Conservation (phyloP, 345 rosid genomes). For the Eucalyptus melliodora region DNA sequence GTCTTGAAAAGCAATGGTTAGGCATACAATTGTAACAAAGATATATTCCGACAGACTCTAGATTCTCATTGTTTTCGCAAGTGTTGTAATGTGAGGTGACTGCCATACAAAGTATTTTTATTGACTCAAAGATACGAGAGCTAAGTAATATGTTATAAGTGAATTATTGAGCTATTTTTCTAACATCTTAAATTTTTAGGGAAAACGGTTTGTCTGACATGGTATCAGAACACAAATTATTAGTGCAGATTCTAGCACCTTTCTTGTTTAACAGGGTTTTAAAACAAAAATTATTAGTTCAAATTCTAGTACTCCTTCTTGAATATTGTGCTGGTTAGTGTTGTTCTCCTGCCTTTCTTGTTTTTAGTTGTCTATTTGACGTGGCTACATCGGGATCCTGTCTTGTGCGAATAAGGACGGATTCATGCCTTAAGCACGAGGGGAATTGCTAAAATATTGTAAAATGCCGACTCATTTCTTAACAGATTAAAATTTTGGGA, state of each 20-base stretch:
- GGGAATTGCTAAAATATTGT: too few species aligned
- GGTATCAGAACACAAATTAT: neutral
- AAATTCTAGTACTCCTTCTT: neutral
- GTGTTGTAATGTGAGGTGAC: neutral
- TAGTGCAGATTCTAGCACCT: too few species aligned
- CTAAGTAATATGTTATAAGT: neutral
- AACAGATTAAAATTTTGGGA: neutral
- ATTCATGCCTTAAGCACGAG: neutral
- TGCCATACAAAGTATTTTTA: neutral
- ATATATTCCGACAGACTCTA: neutral
- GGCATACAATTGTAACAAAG: neutral
- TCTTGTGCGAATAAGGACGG: neutral
- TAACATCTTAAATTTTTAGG: too few species aligned
- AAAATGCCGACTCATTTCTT: neutral
- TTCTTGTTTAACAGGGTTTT: neutral
- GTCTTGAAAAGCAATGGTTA: neutral
- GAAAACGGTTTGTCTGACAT: neutral
- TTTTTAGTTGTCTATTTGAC: neutral
- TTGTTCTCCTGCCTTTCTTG: neutral
- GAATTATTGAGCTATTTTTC: neutral
- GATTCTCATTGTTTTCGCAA: neutral
- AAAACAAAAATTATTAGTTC: neutral
- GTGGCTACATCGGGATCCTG: neutral
- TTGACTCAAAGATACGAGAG: neutral
- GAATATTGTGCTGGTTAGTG: too few species aligned